These are phyloP conservation scores for Mytilinidion resinicola DNA, from an alignment of 495 filamentous ascomycete genomes.

Conservation along the genomic window DNA sequence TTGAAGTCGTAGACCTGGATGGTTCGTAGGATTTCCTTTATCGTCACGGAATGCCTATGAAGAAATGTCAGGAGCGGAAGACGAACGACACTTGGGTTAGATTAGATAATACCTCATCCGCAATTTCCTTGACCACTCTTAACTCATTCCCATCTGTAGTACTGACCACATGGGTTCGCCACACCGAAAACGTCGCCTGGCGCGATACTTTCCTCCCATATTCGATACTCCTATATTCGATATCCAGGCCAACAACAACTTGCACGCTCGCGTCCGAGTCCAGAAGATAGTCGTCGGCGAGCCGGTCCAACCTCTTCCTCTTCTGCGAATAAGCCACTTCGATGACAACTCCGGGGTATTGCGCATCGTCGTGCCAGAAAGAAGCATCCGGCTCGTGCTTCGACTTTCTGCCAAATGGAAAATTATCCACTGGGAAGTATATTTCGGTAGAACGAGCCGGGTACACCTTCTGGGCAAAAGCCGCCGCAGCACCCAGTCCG, in stretches of 20 bases:
- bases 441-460: conserved; percentile 11
- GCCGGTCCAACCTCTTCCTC: conserved; percentile 26
- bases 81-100: neutral
- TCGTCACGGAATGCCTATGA: conserved; percentile 24
- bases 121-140: conserved; percentile 1
- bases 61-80: neutral
- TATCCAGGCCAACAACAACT: conserved; percentile 3
- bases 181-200: conserved; percentile 3
- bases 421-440: conserved; percentile 7
- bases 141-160: conserved; percentile 3
- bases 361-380: conserved; percentile 29
- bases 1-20: conserved; percentile 24
- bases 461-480: conserved; percentile 9
- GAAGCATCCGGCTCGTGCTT: conserved; percentile 32
- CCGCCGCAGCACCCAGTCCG: neutral
- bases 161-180: conserved; percentile 1
- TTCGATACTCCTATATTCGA: no score
- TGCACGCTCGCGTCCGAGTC: neutral
- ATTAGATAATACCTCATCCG: neutral
- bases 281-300: conserved; percentile 33
- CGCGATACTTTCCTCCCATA: conserved; percentile 6
- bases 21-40: conserved; percentile 23
- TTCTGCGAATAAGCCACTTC: conserved; percentile 38
- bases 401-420: conserved; percentile 8
- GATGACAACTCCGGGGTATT: conserved; percentile 32